Evolutionary conservation across 768 basidiomycete species (phyloP), one percentile per base, ranked within the genome.

Genomic region (Dioszegia crocea): DNA sequence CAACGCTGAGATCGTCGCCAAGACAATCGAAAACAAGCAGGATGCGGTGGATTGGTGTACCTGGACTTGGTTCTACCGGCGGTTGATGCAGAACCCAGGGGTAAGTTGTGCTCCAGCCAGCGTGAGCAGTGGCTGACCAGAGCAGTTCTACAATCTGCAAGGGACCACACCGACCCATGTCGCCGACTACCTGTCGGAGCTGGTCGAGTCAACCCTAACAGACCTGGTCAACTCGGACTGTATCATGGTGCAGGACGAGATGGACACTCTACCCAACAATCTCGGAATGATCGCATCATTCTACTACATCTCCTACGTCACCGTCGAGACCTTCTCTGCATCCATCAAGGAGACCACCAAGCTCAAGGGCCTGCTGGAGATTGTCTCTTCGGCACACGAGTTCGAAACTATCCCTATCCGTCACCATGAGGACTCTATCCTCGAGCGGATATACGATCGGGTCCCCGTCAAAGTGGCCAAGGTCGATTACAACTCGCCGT

Each of bases 21-120:
- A 92, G 58, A 98, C 93, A 12, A 97, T 98, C 57, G 92, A 98
- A 79, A 98, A 97, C 78, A 99, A 99, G 80, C 94, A 99, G 77
- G 91, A 96, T 74, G 79, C 79, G 4, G 79, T 81, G 85, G 94
- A 99, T 77, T 96, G 96, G 74, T 80, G 96, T 68, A 99, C 96
- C 0, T 99, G 96, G 96, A 93, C 93, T 11, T 96, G 88, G 81
- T 78, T 97, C 81, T 98, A 98, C 78, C 85, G 94, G 44, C 85
- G 96, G 14, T 89, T 98, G 86, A 93, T 91, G 0, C 91, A 97
- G 74, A 99, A 98, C 62, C 92, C 94, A 17, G 75, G 75, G 44
- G 74, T 70, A 48, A 64, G 72, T 68, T 14, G 27, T 27, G 9
- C 2, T 17, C 11, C 5, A 39, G 9, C n/a, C 4, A 49, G 53